phyloP scores from a whole-genome alignment of 108 stramenopile genomes.

The Cyclotella distinguenda region DNA sequence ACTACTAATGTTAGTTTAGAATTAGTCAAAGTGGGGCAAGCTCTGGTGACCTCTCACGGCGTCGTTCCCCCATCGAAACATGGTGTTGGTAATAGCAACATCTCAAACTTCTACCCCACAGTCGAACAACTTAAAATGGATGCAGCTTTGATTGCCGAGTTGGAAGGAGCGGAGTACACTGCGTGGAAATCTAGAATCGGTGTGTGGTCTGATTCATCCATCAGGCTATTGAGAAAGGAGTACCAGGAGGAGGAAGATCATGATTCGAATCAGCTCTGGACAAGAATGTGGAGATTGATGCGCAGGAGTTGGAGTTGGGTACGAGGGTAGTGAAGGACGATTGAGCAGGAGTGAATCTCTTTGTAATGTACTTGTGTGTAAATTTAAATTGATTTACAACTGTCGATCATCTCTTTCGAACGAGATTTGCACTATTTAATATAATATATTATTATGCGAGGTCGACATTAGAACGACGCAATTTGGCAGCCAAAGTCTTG shows the following conservation, averaged over 20 bases:
- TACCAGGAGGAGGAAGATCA: constrained; percentile 32
- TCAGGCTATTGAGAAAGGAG: constrained; percentile 52
- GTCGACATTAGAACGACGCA: no score
- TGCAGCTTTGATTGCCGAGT: constrained; percentile 58
- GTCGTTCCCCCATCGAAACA: neutral
- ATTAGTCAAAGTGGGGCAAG: constrained; percentile 31
- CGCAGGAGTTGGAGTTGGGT: neutral
- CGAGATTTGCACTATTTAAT: no score
- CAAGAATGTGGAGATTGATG: neutral
- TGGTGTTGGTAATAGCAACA: constrained; percentile 26
- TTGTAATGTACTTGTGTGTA: no score
- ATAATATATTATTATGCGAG: no score
- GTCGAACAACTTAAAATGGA: constrained; percentile 58
- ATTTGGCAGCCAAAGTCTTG: no score
- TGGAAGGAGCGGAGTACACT: constrained; percentile 57
- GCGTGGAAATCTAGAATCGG: constrained; percentile 56
- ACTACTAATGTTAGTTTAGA: constrained; percentile 40
- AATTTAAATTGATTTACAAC: no score
- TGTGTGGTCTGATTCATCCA: constrained; percentile 61
- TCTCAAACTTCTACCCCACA: constrained; percentile 54
- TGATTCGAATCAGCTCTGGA: neutral
- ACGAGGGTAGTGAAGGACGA: neutral
- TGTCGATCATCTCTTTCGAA: no score
- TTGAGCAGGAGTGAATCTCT: no score
- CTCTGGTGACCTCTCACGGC: constrained; percentile 9